Evolutionary conservation across 1,139 yeast genomes (phyloP), one percentile per base, ranked within the genome.

Genomic region (Geotrichum australiense): DNA sequence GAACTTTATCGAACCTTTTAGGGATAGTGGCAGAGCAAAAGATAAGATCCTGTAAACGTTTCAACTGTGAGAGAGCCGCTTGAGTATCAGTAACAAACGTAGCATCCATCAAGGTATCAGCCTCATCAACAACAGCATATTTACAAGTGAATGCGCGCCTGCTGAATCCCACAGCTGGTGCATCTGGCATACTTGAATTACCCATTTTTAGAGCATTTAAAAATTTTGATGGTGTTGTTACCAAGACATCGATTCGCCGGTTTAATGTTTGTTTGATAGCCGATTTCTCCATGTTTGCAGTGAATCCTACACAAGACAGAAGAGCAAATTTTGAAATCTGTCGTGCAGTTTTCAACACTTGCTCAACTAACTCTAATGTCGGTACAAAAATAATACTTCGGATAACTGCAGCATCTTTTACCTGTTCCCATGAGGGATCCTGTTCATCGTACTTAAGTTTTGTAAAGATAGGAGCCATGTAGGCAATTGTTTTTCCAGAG

Each of bases 11-110:
- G 57, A 89, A 85, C 43, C 76, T 78, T 28, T 76, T 73, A 0
- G 97, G 94, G 33, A 91, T 80, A 0, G 98, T 91, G 0, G 97
- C 97, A 1, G 95, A 80, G 48, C 93, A 85, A 51, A 91, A 75
- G 1, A 87, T 70, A 26, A 86, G 63, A 50, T 84, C 84, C 39
- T 68, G 68, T 30, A 82, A 65, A 3, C 72, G 67, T 8, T 49
- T 45, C 59, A 83, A 70, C 40, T 65, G 61, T 35, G 68, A 68
- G 25, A 87, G 62, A 0, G 76, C 72, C 4, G 68, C 61, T 50
- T 76, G 72, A 1, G 96, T 85, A 46, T 79, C 80, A 27, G 73
- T 73, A 12, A 78, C 64, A 74, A 91, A 89, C 0, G 94, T 81
- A 42, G 76, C 74, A 56, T 89, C 96, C 78, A 91, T 73, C 42